Evolutionary conservation across 2,329 filamentous ascomycete species (phyloP).

Genomic region (Orbilia ellipsospora): DNA sequence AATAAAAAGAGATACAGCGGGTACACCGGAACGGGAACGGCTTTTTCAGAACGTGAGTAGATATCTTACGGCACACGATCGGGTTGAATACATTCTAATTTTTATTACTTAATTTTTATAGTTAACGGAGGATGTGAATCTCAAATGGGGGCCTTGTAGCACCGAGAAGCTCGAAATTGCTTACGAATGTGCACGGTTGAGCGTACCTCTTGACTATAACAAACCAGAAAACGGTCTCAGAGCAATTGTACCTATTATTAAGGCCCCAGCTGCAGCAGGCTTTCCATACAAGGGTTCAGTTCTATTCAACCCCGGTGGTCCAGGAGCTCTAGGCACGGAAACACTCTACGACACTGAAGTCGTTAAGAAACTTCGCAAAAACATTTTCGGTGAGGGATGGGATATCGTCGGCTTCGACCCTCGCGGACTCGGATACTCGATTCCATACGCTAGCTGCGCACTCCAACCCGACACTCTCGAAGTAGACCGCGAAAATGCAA

Average conservation of each 20-base stretch:
- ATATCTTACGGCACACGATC: neutral
- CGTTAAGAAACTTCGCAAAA: neutral
- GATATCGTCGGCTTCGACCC: constrained; percentile 48
- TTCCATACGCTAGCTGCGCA: constrained; percentile 38
- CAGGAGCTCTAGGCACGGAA: constrained; percentile 64
- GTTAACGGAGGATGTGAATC: constrained; percentile 64
- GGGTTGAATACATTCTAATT: neutral
- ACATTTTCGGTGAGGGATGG: constrained; percentile 33
- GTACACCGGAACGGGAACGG: constrained; percentile 23
- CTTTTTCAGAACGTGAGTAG: constrained; percentile 40
- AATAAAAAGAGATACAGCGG: constrained; percentile 1
- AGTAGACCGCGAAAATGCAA: constrained; percentile 41
- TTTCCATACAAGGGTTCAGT: constrained; percentile 60
- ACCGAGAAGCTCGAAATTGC: constrained; percentile 57
- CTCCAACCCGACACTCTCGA: constrained; percentile 20
- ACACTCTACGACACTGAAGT: constrained; percentile 58
- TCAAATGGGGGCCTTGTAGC: constrained; percentile 65
- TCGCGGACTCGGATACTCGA: constrained; percentile 38
- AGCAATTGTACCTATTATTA: constrained; percentile 38
- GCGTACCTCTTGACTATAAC: constrained; percentile 65
- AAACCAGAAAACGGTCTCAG: constrained; percentile 61
- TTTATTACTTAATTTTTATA: constrained; percentile 51
- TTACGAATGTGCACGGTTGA: constrained; percentile 40
- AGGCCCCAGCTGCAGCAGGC: constrained; percentile 57
- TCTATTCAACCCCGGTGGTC: constrained; percentile 65